Conservation (phyloP, 352 stramenopile species). For the Pythium scleroteichum region DNA sequence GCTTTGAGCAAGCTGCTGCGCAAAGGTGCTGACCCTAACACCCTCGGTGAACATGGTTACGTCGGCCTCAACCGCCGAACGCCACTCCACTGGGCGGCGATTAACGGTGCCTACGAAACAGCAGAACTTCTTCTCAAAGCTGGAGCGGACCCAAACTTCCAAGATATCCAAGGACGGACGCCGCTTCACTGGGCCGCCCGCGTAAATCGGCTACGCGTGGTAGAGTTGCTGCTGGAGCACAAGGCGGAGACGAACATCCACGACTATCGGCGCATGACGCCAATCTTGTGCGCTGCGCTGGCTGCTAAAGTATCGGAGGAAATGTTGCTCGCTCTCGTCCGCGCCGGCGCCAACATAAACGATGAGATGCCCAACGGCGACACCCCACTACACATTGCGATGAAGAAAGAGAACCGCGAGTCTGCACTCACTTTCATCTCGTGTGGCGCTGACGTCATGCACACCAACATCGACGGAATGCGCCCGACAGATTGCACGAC, state of each 20-base stretch:
- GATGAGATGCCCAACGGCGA: constrained; percentile 66
- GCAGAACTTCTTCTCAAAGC: constrained; percentile 50
- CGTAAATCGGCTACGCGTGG: constrained; percentile 51
- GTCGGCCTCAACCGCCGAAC: constrained; percentile 65
- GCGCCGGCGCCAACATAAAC: constrained; percentile 62
- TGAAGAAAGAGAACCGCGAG: constrained; percentile 66
- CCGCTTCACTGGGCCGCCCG: constrained; percentile 71
- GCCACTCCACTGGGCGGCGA: constrained; percentile 70
- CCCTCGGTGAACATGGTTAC: constrained; percentile 70
- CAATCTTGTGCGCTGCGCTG: constrained; percentile 63
- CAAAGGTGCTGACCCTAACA: constrained; percentile 56
- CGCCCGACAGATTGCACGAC: constrained; percentile 82
- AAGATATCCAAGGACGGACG: constrained; percentile 58
- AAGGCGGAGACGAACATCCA: constrained; percentile 55
- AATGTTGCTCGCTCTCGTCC: constrained; percentile 55
- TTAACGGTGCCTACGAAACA: constrained; percentile 46
- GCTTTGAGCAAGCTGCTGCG: constrained; percentile 50
- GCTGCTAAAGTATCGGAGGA: constrained; percentile 50
- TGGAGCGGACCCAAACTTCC: constrained; percentile 70
- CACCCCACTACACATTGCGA: constrained; percentile 70
- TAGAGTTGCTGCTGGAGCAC: constrained; percentile 48
- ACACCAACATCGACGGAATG: constrained; percentile 62
- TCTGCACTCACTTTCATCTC: constrained; percentile 63
- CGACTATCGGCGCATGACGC: constrained; percentile 61
- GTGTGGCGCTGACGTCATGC: constrained; percentile 62